Base-by-base conservation (phyloP, 1,284 basidiomycete species). In the Nidula niveotomentosa region DNA sequence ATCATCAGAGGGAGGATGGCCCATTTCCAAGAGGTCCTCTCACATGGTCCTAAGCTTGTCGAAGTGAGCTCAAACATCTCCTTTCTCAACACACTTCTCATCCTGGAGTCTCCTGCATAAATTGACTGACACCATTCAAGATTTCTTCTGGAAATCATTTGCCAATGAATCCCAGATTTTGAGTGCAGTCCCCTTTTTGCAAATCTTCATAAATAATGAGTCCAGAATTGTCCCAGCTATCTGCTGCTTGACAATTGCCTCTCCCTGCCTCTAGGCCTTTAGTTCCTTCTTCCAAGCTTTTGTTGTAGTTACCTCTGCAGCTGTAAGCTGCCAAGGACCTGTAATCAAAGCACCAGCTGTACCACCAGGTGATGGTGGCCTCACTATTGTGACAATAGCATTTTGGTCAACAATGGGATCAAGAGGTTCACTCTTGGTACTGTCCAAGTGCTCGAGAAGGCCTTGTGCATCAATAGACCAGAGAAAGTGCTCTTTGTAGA, bases 231-330 rank as follows among this genome's bases (percentile, higher is more conserved):
- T 66, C 12, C 55, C 53, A 3, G 61, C 62, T 46, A 69, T 67
- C 33, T 62, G 62, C 30, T 68, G 64, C 44, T 68, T 68, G 41
- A 65, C 59, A 17, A 65, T 56, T 8, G 67, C 65, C 37, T 69
- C 60, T 17, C 17, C 39, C 6, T 9, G 17, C 8, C 8, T 12
- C 39, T 8, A 41, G 8, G 17, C 8, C 17, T 62, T 60, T 33
- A 60, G 10, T 1, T 61, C 60, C 45, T 57, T 59, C 57, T 59
- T 58, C 55, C 54, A 62, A 41, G 56, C 53, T 10, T 36, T 48
- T 8, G 57, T 49, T 0, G 53, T 8, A 5, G 12, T 41, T 9
- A 6, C 5, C 39, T 41, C 39, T 1, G 12, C 39, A 13, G 39
- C 39, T 7, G 39, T 13, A 7, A 41, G 8, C 12, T 12, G 12